A percentile compares a stretch with the other conserved stretches of the same genome.
phyloP scores from a whole-genome alignment of 208 protist genomes.

The Trypanosoma vivax region DNA sequence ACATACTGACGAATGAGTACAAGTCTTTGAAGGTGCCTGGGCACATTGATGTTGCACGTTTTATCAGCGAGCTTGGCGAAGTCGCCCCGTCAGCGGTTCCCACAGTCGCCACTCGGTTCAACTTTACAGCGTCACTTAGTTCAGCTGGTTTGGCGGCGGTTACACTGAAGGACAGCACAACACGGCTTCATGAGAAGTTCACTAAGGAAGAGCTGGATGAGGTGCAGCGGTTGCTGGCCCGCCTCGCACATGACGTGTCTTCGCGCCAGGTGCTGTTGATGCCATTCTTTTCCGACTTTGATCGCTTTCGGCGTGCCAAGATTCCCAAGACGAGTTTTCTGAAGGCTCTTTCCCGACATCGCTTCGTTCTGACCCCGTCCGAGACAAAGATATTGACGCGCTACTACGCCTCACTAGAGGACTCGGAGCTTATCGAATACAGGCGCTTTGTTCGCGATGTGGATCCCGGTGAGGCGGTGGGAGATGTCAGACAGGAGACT shows the following conservation, averaged over 20 bases:
- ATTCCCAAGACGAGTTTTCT: constrained; percentile 55
- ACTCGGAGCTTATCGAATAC: constrained; percentile 46
- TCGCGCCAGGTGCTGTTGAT: constrained; percentile 63
- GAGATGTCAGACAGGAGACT: constrained; percentile 1
- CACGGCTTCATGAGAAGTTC: constrained; percentile 8
- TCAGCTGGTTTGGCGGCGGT: background rate
- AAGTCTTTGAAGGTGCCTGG: constrained; percentile 16
- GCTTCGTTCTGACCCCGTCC: constrained; percentile 34
- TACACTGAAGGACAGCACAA: constrained; percentile 4
- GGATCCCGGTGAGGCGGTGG: constrained; percentile 27
- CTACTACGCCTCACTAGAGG: constrained; percentile 42
- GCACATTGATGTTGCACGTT: constrained; percentile 31
- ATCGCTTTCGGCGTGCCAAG: constrained; percentile 58
- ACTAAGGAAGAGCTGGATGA: constrained; percentile 18
- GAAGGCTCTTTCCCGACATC: constrained; percentile 63
- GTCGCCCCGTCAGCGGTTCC: constrained; percentile 19
- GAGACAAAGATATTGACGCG: constrained; percentile 33
- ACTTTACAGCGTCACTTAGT: constrained; percentile 4
- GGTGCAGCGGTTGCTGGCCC: constrained; percentile 25
- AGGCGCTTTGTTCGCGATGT: constrained; percentile 66
- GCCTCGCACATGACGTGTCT: constrained; percentile 51
- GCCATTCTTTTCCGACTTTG: constrained; percentile 87
- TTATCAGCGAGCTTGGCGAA: constrained; percentile 36
- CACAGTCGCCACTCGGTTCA: constrained; percentile 13
- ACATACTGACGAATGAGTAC: constrained; percentile 42